Conservation (phyloP, 495 filamentous ascomycete genomes). For the Parachaetomium inaequale region DNA sequence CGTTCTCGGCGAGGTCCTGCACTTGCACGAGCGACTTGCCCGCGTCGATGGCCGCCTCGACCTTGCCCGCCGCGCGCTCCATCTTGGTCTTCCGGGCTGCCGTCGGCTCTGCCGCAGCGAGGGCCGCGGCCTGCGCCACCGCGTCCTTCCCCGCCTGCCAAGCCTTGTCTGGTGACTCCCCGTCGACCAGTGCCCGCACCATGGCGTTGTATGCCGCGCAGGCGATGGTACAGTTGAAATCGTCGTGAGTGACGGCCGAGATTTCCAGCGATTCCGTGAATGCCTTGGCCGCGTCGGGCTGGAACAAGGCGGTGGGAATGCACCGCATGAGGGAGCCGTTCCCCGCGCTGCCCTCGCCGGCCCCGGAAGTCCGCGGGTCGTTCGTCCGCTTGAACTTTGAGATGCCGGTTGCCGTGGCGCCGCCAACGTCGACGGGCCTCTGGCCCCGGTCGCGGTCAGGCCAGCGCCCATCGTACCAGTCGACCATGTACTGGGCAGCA, state of each 20-base stretch:
- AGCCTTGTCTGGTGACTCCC: constrained; percentile 18
- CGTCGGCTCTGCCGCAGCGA: not conserved
- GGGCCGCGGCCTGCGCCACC: not conserved
- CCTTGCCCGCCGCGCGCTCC: constrained; percentile 15
- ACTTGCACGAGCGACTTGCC: constrained; percentile 17
- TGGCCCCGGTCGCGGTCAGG: constrained; percentile 20
- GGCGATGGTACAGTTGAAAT: constrained; percentile 19
- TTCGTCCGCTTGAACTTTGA: constrained; percentile 11
- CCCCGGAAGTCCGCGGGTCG: constrained; percentile 17
- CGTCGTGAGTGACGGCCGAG: constrained; percentile 27
- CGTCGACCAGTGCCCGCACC: constrained; percentile 23
- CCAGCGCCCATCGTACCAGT: constrained; percentile 31
- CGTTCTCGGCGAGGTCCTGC: constrained; percentile 26
- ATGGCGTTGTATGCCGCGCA: constrained; percentile 29
- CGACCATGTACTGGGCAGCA: constrained; percentile 26
- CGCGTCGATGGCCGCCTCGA: constrained; percentile 16
- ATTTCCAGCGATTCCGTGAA: constrained; percentile 19
- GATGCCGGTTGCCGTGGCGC: constrained; percentile 25
- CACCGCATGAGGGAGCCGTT: constrained; percentile 33
- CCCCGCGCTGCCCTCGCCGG: constrained; percentile 26
- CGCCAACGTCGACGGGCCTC: constrained; percentile 25
- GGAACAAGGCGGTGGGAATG: constrained; percentile 29
- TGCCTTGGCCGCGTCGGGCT: constrained; percentile 1
- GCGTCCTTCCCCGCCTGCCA: constrained; percentile 17
- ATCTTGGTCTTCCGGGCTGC: constrained; percentile 1